phyloP scores from a whole-genome alignment of 208 protist species.

The Balamuthia mandrillaris region DNA sequence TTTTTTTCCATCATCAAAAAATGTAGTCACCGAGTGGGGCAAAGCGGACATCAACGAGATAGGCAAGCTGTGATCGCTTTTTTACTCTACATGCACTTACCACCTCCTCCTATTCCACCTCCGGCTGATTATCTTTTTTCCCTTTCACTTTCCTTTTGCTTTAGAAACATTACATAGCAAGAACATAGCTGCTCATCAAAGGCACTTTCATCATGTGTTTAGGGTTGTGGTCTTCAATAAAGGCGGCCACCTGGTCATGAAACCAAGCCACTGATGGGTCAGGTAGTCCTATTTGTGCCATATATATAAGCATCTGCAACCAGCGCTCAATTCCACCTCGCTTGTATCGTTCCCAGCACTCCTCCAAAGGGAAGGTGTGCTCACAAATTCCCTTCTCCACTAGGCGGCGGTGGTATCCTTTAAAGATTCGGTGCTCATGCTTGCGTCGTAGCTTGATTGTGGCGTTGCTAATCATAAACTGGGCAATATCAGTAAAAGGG shows the following conservation, averaged over 20 bases:
- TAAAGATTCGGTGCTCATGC: conserved; percentile 21
- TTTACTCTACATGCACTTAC: neutral
- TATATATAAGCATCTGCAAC: conserved; percentile 22
- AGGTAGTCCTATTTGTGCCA: neutral
- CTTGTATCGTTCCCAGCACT: conserved; percentile 21
- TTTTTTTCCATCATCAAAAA: too few relatives aligned
- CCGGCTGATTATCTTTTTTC: neutral
- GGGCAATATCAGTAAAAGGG: conserved; percentile 40
- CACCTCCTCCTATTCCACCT: neutral
- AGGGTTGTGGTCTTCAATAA: conserved; percentile 26
- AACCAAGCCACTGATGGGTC: conserved; percentile 5
- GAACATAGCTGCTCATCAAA: neutral
- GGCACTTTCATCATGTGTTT: neutral
- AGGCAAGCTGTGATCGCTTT: neutral
- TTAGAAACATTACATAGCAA: neutral
- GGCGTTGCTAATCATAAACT: conserved; percentile 38
- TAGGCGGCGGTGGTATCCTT: neutral
- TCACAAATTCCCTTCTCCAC: neutral
- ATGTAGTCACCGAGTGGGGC: neutral
- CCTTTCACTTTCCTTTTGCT: neutral
- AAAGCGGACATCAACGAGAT: neutral
- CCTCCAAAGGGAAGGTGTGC: neutral
- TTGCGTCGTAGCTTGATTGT: conserved; percentile 12
- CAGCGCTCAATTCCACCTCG: conserved; percentile 36
- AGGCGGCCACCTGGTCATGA: conserved; percentile 39